Base-by-base conservation (phyloP, 768 basidiomycete species). In the Auricularia cornea region DNA sequence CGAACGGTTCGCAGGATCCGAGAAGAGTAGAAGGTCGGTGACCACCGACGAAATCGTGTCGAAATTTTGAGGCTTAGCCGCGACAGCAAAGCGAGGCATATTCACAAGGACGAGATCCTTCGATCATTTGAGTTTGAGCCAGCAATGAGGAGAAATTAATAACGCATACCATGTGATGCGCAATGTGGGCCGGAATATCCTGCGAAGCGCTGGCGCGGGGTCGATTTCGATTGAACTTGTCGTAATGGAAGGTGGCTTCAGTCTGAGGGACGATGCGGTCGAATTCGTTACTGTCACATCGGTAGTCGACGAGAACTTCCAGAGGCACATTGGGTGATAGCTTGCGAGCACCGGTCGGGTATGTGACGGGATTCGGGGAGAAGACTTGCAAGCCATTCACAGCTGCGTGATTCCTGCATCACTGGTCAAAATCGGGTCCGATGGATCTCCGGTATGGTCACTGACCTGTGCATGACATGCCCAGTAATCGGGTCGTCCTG, bases 151-250 rank as follows among this genome's bases (percentile, higher is more conserved):
- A 4, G 29, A 35, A 28, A 60, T 40, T 30, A 52, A 38, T 23
- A 64, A 20, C 35, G 26, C 80, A 66, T 68, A 88, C 86, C 57
- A 84, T 89, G 67, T 89, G 83, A 59, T 86, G 80, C 38, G 83
- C 80, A 32, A 91, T 70, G 71, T 91, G 88, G 30, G 78, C 77
- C 48, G 71, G 73, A 60, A 65, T 59, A 23, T 73, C 70, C 51
- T 84, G 82, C 33, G 86, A 85, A 32, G 87, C 75, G 65, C 83
- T 85, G 67, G 87, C 92, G 52, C 87, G 87, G 60, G 94, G 76
- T 38, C 95, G 87, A 10, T 97, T 81, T 48, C 89, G 87, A 74
- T 98, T 98, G 78, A 96, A 96, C 72, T 92, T 94, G 80, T 98
- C 95, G 71, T 94, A 93, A 57, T 87, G 89, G 65, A 96, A 84